Conservation (phyloP, 129 eudicot species). For the Pseudognaphalium luteoalbum region DNA sequence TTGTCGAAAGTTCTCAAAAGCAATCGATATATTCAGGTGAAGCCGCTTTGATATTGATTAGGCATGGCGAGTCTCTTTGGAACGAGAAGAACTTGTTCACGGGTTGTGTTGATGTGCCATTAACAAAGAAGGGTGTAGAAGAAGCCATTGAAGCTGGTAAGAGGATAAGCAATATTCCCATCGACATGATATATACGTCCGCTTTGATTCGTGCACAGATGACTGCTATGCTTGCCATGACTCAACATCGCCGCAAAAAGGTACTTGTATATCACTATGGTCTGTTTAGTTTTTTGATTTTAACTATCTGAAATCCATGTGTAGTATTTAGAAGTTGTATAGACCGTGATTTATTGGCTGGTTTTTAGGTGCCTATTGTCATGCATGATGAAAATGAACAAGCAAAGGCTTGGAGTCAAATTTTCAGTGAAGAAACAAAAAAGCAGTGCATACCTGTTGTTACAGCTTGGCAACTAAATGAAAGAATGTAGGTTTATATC, state of each 20-base stretch:
- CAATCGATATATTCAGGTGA: constrained; percentile 48
- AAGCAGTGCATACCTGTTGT: constrained; percentile 88
- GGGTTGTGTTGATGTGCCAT: constrained; percentile 95
- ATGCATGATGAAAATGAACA: constrained; percentile 86
- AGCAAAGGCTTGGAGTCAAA: constrained; percentile 87
- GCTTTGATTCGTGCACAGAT: constrained; percentile 93
- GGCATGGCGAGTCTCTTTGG: constrained; percentile 98
- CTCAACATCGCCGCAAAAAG: constrained; percentile 93
- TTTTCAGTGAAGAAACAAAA: constrained; percentile 85
- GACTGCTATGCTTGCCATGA: constrained; percentile 99
- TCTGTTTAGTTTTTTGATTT: not conserved
- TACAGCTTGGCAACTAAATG: constrained; percentile 98
- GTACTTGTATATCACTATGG: constrained; percentile 21
- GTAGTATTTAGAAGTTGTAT: not conserved
- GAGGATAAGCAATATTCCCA: constrained; percentile 87
- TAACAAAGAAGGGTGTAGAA: constrained; percentile 89
- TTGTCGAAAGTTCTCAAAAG: not conserved
- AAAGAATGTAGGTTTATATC: constrained; percentile 64
- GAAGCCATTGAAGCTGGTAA: constrained; percentile 98
- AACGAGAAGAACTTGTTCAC: constrained; percentile 93
- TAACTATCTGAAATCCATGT: not conserved
- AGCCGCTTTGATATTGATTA: constrained; percentile 80
- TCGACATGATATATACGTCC: constrained; percentile 87
- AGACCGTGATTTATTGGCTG: not conserved
- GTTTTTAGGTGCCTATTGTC: constrained; percentile 80